A percentile compares a stretch with the other conserved stretches of the same genome.
Evolutionary conservation across 169 alveolate genomes (phyloP).

Genomic region (Plasmodium vivax): DNA sequence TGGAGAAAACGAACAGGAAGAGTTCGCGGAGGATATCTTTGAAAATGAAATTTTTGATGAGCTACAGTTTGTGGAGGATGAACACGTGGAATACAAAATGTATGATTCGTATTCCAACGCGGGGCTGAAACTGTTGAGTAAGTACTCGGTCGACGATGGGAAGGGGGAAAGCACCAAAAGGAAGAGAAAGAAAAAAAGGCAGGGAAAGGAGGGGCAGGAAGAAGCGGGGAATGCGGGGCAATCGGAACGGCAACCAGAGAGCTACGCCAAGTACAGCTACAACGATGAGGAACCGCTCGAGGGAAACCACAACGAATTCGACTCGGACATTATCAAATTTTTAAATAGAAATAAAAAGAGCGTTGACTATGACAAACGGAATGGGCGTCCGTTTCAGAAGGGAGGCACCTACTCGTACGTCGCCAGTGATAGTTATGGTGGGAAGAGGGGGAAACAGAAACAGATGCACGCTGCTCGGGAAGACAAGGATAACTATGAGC

Average conservation of each 20-base stretch:
- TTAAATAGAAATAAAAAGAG: conserved; percentile 44
- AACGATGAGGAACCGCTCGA: not conserved
- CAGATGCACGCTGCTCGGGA: not conserved
- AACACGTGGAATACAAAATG: conserved; percentile 46
- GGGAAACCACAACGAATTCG: conserved; percentile 13
- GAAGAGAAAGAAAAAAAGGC: not conserved
- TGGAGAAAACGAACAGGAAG: conserved; percentile 51
- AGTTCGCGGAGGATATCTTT: conserved; percentile 45
- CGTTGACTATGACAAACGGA: conserved; percentile 12
- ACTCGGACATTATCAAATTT: conserved; percentile 34
- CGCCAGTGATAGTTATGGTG: not conserved
- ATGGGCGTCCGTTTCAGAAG: not conserved
- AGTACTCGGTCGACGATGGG: conserved; percentile 10
- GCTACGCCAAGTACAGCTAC: not conserved
- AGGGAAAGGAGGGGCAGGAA: not conserved
- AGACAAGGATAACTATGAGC: conserved; percentile 10
- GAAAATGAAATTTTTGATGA: conserved; percentile 73
- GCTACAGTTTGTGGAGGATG: conserved; percentile 52
- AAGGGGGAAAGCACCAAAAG: not conserved
- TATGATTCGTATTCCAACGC: conserved; percentile 52
- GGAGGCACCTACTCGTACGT: not conserved
- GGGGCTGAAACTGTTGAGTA: conserved; percentile 12
- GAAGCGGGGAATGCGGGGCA: no score
- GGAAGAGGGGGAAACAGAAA: not conserved
- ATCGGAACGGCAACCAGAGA: no score